Evolutionary conservation across 129 eudicot genomes (phyloP).

Genomic region (Oenanthe sinensis): DNA sequence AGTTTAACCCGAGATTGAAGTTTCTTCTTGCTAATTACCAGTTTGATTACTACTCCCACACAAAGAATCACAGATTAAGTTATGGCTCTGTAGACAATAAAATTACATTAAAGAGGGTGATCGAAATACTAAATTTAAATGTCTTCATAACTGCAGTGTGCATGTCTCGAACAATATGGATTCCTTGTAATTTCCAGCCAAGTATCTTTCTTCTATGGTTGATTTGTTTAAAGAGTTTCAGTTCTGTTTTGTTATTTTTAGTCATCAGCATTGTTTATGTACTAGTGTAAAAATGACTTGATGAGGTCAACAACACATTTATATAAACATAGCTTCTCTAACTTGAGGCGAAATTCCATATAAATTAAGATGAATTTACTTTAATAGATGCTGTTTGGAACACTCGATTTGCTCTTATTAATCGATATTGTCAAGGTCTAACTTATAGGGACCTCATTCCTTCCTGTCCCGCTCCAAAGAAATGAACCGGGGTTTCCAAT

Average conservation of each 20-base stretch:
- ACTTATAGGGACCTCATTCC: not conserved
- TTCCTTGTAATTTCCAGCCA: not conserved
- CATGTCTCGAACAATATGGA: not conserved
- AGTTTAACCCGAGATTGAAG: not conserved
- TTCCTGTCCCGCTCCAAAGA: not conserved
- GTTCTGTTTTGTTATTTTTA: not conserved
- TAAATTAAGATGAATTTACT: not conserved
- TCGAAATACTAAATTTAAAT: not conserved
- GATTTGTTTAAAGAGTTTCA: not conserved
- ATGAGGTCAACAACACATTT: not conserved
- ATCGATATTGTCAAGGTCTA: not conserved
- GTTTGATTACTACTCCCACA: not conserved
- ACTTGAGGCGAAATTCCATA: not conserved
- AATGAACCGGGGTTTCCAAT: not conserved
- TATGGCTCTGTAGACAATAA: not conserved
- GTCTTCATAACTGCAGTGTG: not conserved
- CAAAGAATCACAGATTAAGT: not conserved
- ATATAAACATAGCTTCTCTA: not conserved
- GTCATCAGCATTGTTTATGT: not conserved
- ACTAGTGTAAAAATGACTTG: not conserved
- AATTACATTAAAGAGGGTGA: not conserved
- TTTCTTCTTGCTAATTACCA: not conserved
- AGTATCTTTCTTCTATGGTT: not conserved
- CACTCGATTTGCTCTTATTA: not conserved
- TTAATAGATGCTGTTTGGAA: not conserved